A percentile compares a stretch with the other conserved stretches of the same genome.
phyloP scores from a whole-genome alignment of 2,329 filamentous ascomycete species.

The Ophiostoma australiae region DNA sequence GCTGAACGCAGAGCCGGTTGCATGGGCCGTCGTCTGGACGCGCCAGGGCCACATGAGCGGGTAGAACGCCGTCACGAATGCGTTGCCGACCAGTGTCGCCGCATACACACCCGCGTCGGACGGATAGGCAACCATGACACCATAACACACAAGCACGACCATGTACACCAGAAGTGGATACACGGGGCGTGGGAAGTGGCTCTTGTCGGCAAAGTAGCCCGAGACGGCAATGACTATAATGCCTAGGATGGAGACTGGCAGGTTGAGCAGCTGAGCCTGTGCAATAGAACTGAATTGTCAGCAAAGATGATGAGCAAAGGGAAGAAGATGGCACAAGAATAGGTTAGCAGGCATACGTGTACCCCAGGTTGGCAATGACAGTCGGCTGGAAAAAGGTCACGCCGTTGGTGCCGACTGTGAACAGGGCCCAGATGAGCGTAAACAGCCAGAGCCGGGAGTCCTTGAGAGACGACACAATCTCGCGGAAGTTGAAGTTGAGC shows the following conservation, averaged over 20 bases:
- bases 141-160: constrained; percentile 24
- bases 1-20: constrained; percentile 26
- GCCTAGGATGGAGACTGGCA: constrained; percentile 22
- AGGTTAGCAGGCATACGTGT: constrained; percentile 14
- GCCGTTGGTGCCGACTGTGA: constrained; percentile 43
- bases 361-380: constrained; percentile 37
- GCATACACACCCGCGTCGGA: constrained; percentile 33
- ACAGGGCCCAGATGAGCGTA: constrained; percentile 43
- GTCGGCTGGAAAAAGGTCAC: constrained; percentile 42
- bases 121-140: constrained; percentile 24
- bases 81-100: constrained; percentile 44
- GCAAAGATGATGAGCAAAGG: not conserved
- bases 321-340: not conserved
- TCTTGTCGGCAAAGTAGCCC: constrained; percentile 26
- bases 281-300: constrained; percentile 37
- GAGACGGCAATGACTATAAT: constrained; percentile 22
- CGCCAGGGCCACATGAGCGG: constrained; percentile 29
- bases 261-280: constrained; percentile 44
- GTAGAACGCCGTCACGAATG: constrained; percentile 38
- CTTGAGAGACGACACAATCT: constrained; percentile 39
- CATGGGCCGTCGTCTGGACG: constrained; percentile 22
- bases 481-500: constrained; percentile 38
- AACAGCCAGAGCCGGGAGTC: constrained; percentile 44
- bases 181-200: constrained; percentile 22
- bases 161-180: constrained; percentile 20